Conservation (phyloP, 148 eudicot species). For the Cornus florida region DNA sequence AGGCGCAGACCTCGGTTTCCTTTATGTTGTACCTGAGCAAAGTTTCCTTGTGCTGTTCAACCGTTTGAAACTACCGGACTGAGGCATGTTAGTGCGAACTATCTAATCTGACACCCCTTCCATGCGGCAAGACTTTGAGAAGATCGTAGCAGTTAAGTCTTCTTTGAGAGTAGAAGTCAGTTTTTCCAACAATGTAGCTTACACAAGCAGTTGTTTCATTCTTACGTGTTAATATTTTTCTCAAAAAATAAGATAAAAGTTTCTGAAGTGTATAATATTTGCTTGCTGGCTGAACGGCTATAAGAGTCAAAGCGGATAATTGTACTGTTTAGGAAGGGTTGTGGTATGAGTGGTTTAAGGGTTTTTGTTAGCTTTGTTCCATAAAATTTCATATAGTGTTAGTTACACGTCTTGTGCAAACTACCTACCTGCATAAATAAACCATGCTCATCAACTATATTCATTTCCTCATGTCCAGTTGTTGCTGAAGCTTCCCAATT, state of each 20-base stretch:
- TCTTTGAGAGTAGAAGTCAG: background rate
- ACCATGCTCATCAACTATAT: too few relatives aligned
- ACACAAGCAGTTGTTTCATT: background rate
- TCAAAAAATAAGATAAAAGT: too few relatives aligned
- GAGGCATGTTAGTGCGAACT: conserved; percentile 21
- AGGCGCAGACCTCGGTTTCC: conserved; percentile 97
- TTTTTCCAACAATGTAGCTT: conserved; percentile 7
- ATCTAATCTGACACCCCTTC: background rate
- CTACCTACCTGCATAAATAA: background rate
- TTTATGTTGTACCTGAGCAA: conserved; percentile 85
- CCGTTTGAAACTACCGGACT: conserved; percentile 80
- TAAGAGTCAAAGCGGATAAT: background rate
- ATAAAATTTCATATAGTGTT: too few relatives aligned
- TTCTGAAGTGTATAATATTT: background rate
- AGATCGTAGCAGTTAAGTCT: background rate
- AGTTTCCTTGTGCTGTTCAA: conserved; percentile 92
- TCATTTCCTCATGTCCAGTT: too few relatives aligned
- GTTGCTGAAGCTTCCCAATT: too few relatives aligned
- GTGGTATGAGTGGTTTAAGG: background rate
- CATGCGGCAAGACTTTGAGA: background rate
- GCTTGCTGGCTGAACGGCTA: background rate
- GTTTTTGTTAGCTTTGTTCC: too few relatives aligned
- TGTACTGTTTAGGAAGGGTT: background rate
- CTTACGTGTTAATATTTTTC: background rate
- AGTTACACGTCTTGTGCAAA: background rate